Base-by-base conservation (phyloP, 768 basidiomycete genomes). In the Ramaria rubella region DNA sequence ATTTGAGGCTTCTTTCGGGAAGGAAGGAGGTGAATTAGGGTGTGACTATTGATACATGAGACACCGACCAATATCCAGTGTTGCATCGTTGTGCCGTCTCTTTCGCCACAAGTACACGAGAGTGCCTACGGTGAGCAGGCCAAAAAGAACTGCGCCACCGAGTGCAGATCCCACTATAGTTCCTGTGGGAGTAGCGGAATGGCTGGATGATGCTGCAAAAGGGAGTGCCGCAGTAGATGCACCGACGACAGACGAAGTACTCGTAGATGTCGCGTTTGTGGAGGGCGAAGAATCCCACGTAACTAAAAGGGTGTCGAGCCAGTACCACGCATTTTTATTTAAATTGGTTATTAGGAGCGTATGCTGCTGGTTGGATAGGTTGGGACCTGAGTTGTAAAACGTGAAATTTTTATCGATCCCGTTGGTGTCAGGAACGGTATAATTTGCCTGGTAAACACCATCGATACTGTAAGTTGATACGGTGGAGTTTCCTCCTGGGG, bases 301-400 rank as follows among this genome's bases (percentile, higher is more conserved):
- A 24, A 46, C 23, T 9, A 11, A 9, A 23, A 61, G 54, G 40
- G 57, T 61, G 43, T 63, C 62, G 14, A 63, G 50, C 62, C 60
- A 61, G 33, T 49, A 59, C 1, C 51, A 60, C 19, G 17, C 29
- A 1, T 61, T 59, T 12, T 60, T 57, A 38, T 63, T 63, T 8
- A 52, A 4, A 34, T 61, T 63, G 11, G 54, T 61, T 30, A 63
- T 60, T 3, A 57, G 31, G 4, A 63, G 56, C 30, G 29, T 43
- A 33, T 63, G 62, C 23, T 14, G 9, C 9, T 23, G 12, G 9
- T 46, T 23, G 9, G 44, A 9, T 9, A 46, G 44, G 12, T 11
- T 11, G 9, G 44, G 44, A n/a, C n/a, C n/a, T 14, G 44, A 46
- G 44, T 11, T 9, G 23, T 46, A 46, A 24, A 46, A 46, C 44